Evolutionary conservation across 352 stramenopile species (phyloP), one percentile per base, ranked within the genome.

Genomic region (Globisporangium orthogonon): DNA sequence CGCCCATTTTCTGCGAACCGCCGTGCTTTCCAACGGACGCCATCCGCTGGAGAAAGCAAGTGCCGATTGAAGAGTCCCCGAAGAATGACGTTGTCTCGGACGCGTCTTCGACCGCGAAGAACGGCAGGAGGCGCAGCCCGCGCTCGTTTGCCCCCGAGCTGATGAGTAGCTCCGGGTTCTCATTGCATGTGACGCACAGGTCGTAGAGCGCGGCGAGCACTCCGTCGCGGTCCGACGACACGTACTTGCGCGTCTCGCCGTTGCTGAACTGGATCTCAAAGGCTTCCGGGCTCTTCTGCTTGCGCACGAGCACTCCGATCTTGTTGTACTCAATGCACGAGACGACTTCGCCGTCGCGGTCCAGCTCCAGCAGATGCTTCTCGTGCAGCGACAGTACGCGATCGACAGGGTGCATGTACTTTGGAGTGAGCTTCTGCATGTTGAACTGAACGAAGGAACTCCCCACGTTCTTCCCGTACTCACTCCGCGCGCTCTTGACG

Each of bases 181-280:
- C 73, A 11, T 88, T 78, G 50, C 80, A 88, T n/a, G 74, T 86
- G 23, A 88, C 70, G 23, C 76, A 88, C 14, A 92, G 66, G 47
- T 94, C 85, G 37, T 91, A 91, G 17, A 93, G 74, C 7, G 83
- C 83, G 11, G 75, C 84, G 33, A 94, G 69, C 2, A 91, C 67
- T 0, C 77, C 85, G 35, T 94, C 85, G 11, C 85, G 83, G 50
- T 94, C 83, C 3, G 61, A 67, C 1, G 78, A 73, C 18, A 74
- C 51, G 52, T 93, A 94, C n/a, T 74, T 70, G 4, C 71, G 64
- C 41, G 73, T 65, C 39, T 84, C 68, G 14, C 78, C 82, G 46
- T 89, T 85, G 45, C 73, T 57, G 41, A 86, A 86, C 63, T 94
- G 81, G 46, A 94, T 70, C 18, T 91, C 76, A 54, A 94, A 94